phyloP scores from a whole-genome alignment of 2,329 filamentous ascomycete species.

The Oidium heveae region DNA sequence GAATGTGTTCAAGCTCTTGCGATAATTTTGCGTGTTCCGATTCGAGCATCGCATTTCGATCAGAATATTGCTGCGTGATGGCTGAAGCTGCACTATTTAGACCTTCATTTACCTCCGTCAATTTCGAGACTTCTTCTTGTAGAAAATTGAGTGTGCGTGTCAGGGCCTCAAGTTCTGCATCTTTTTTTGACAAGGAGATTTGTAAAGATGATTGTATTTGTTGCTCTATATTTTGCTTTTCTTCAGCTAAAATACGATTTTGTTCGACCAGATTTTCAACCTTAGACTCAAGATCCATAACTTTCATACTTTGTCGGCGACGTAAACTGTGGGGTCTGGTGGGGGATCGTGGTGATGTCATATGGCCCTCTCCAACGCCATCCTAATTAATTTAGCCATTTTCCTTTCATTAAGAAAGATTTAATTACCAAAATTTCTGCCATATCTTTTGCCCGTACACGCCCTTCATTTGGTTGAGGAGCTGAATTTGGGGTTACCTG shows the following conservation, averaged over 20 bases:
- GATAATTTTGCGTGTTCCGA: constrained; percentile 37
- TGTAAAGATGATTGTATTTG: constrained; percentile 40
- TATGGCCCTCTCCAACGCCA: constrained; percentile 72
- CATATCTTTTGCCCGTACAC: constrained; percentile 65
- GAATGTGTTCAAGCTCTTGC: constrained; percentile 43
- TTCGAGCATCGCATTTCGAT: constrained; percentile 42
- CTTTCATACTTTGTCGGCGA: constrained; percentile 90
- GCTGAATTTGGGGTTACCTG: constrained; percentile 25
- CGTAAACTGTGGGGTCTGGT: constrained; percentile 89
- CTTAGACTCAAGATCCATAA: constrained; percentile 67
- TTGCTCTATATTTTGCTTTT: constrained; percentile 42
- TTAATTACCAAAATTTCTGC: constrained; percentile 75
- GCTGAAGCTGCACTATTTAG: constrained; percentile 54
- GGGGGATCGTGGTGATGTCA: constrained; percentile 71
- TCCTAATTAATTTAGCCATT: constrained; percentile 28
- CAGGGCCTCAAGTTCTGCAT: constrained; percentile 65
- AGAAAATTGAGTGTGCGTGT: constrained; percentile 56
- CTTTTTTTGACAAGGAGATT: constrained; percentile 51
- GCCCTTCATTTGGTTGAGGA: constrained; percentile 72
- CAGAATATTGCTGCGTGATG: constrained; percentile 49
- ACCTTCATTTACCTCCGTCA: constrained; percentile 62
- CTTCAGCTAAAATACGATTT: constrained; percentile 55
- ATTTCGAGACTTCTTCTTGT: constrained; percentile 54
- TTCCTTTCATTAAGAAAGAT: constrained; percentile 1
- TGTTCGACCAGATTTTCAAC: constrained; percentile 70